Conservation (phyloP, 345 rosid genomes). For the Euphorbia peplus region DNA sequence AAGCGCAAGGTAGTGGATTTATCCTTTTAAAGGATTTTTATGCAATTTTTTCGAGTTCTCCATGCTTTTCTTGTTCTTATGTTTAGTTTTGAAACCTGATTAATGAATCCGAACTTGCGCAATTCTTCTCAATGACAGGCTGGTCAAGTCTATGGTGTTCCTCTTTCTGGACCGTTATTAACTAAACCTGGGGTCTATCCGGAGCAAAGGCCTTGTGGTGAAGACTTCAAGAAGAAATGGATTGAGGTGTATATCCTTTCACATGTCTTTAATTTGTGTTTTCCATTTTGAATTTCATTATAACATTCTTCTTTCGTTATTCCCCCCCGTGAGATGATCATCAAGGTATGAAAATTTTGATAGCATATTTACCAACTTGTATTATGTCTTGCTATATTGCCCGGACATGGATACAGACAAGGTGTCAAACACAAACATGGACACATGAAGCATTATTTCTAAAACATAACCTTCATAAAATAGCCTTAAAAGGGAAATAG, state of each 20-base stretch:
- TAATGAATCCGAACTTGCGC: constrained; percentile 3
- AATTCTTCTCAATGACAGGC: constrained; percentile 52
- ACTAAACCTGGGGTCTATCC: constrained; percentile 80
- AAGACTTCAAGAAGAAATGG: constrained; percentile 91
- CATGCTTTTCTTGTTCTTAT: neutral
- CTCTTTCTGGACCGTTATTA: constrained; percentile 78
- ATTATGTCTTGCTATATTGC: too few relatives aligned
- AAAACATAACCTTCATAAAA: too few relatives aligned
- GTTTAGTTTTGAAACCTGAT: neutral
- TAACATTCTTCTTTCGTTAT: neutral
- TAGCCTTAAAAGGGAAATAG: too few relatives aligned
- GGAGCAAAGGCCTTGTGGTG: constrained; percentile 70
- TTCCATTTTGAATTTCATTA: neutral
- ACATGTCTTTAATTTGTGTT: neutral
- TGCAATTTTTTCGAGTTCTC: neutral
- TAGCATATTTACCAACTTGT: neutral
- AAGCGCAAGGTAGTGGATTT: constrained; percentile 76
- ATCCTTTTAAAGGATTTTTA: neutral
- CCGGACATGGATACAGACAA: too few relatives aligned
- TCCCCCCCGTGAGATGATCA: neutral
- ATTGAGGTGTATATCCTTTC: constrained; percentile 60
- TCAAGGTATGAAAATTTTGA: neutral
- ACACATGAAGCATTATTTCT: too few relatives aligned
- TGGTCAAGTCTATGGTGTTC: constrained; percentile 97
- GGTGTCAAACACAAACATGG: too few relatives aligned